Conservation (phyloP, 371 early-diverging fungal species). For the Mortierella sp. region DNA sequence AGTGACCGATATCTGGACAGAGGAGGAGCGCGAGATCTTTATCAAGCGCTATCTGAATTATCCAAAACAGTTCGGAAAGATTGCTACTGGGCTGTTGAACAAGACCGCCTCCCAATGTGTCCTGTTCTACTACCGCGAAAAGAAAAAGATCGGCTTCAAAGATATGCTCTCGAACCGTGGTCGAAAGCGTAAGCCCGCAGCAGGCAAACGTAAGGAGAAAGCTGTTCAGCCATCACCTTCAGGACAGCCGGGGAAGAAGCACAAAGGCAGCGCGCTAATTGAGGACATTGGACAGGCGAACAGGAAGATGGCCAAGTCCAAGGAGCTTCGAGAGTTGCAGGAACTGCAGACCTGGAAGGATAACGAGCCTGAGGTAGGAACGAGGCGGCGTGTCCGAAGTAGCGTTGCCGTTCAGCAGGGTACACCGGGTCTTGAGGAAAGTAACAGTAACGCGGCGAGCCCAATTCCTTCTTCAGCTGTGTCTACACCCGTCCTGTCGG, state of each 20-base stretch:
- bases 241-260: constrained; percentile 60
- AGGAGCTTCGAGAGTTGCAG: constrained; percentile 37
- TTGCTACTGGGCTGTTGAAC: constrained; percentile 76
- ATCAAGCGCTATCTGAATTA: constrained; percentile 79
- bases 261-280: constrained; percentile 72
- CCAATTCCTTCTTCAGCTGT: constrained; percentile 26
- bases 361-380: constrained; percentile 21
- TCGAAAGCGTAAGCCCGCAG: constrained; percentile 55
- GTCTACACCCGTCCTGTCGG: constrained; percentile 29
- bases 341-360: constrained; percentile 35
- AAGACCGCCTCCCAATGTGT: constrained; percentile 91
- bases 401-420: constrained; percentile 17
- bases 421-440: constrained; percentile 29
- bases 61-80: constrained; percentile 93
- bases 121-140: constrained; percentile 92
- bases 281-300: constrained; percentile 74
- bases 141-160: constrained; percentile 87
- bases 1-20: constrained; percentile 80
- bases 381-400: constrained; percentile 42
- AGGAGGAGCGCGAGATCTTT: constrained; percentile 84
- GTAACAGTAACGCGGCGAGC: constrained; percentile 33
- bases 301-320: constrained; percentile 38
- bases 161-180: constrained; percentile 68
- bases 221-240: constrained; percentile 17
- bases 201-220: constrained; percentile 51